Conservation (phyloP, 371 early-diverging fungal species). For the Mycotypha africana region DNA sequence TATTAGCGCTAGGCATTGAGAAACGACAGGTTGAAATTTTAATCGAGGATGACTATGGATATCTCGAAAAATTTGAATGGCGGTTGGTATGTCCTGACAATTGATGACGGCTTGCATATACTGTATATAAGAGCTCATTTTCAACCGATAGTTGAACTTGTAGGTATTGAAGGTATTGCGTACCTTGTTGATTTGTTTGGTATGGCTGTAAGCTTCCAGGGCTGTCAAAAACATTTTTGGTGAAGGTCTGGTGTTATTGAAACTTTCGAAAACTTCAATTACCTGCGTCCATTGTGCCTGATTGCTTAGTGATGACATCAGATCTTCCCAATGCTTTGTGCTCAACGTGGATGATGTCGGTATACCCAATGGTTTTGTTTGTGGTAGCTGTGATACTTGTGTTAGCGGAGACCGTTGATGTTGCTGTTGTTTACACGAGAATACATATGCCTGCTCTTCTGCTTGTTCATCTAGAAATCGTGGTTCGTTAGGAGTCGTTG, state of each 20-base stretch:
- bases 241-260: conserved; percentile 4
- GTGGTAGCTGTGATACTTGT: background rate
- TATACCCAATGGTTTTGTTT: background rate
- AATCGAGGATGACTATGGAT: conserved; percentile 1
- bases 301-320: background rate
- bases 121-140: conserved; percentile 1
- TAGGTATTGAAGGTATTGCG: conserved; percentile 11
- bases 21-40: too few species aligned
- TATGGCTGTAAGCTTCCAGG: conserved; percentile 23
- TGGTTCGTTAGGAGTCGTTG: too few species aligned
- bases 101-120: conserved; percentile 10
- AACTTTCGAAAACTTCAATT: conserved; percentile 15
- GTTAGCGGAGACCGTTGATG: background rate
- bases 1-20: too few species aligned
- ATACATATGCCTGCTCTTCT: too few species aligned
- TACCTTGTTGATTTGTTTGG: conserved; percentile 6
- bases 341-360: background rate
- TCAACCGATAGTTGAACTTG: conserved; percentile 1
- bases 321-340: background rate
- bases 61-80: background rate
- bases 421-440: too few species aligned
- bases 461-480: too few species aligned
- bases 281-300: conserved; percentile 21
- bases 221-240: conserved; percentile 13
- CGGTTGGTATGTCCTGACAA: background rate